These are phyloP conservation scores for Exophiala sideris DNA, from an alignment of 2,329 filamentous ascomycete species.

Conservation along the genomic window DNA sequence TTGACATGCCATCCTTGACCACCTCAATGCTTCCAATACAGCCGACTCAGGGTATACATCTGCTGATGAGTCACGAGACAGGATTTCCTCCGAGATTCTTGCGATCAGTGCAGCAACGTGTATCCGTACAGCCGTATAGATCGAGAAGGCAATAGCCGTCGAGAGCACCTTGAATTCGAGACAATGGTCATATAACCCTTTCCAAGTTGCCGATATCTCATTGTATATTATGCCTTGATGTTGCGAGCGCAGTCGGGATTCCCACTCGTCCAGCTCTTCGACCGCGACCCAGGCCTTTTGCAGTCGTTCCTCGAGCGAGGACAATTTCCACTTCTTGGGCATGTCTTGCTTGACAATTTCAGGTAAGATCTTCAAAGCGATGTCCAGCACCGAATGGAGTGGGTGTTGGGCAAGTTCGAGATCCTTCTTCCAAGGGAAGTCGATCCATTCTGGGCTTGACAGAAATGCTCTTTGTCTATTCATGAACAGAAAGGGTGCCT, in stretches of 20 bases:
- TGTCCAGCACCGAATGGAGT: conserved; percentile 20
- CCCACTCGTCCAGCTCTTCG: conserved; percentile 16
- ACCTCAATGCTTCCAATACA: conserved; percentile 17
- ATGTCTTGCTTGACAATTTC: conserved; percentile 21
- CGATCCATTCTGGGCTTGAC: conserved; percentile 14
- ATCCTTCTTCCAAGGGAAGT: conserved; percentile 15
- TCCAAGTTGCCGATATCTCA: conserved; percentile 12
- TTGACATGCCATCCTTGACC: conserved; percentile 19
- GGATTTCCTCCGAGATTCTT: conserved; percentile 9
- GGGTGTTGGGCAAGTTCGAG: conserved; percentile 12
- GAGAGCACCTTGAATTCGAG: conserved; percentile 13
- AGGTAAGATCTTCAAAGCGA: conserved; percentile 14
- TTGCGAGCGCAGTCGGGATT: conserved; percentile 8
- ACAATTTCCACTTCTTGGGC: conserved; percentile 7
- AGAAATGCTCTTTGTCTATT: conserved; percentile 16
- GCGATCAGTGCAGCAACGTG: conserved; percentile 16
- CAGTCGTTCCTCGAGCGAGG: conserved; percentile 8
- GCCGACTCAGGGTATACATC: conserved; percentile 9
- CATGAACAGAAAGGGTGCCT: conserved; percentile 23
- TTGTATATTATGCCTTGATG: conserved; percentile 10
- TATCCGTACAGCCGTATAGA: conserved; percentile 22
- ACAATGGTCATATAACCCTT: conserved; percentile 7
- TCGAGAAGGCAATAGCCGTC: conserved; percentile 13
- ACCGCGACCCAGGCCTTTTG: conserved; percentile 3
- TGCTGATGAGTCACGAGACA: conserved; percentile 1